Percentiles rank a stretch among this genome's conserved stretches.
phyloP scores from a whole-genome alignment of 345 rosid species.

The Linum usitatissimum region DNA sequence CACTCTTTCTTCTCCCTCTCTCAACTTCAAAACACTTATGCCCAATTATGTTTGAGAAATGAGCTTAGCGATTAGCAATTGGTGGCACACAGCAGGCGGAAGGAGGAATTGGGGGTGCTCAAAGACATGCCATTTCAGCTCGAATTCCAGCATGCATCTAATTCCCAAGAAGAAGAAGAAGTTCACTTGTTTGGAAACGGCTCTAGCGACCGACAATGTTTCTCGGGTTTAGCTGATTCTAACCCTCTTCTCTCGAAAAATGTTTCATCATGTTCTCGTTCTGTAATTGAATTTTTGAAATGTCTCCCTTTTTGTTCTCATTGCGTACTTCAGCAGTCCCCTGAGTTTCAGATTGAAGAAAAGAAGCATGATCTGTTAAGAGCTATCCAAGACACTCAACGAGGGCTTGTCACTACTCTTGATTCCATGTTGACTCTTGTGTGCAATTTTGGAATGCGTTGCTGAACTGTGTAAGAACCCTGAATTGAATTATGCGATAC shows the following conservation, averaged over 20 bases:
- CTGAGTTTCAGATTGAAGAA: conserved; percentile 51
- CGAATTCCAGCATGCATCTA: conserved; percentile 15
- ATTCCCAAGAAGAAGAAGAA: conserved; percentile 10
- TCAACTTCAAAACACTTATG: too few species aligned
- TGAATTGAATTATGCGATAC: too few species aligned
- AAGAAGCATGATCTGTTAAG: conserved; percentile 57
- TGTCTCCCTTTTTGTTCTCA: too few species aligned
- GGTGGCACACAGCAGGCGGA: conserved; percentile 23
- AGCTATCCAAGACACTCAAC: conserved; percentile 60
- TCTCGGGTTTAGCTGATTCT: conserved; percentile 27
- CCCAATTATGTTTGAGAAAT: conserved; percentile 6
- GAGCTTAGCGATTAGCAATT: conserved; percentile 36
- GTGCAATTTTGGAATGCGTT: neutral
- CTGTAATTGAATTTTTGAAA: neutral
- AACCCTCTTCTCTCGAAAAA: neutral
- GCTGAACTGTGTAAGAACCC: too few species aligned
- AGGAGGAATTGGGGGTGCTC: conserved; percentile 12
- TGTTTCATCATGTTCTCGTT: neutral
- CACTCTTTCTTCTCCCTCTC: too few species aligned
- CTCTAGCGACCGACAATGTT: conserved; percentile 26
- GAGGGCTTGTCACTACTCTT: conserved; percentile 43
- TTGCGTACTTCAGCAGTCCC: too few species aligned
- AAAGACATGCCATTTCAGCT: conserved; percentile 18
- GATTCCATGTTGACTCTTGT: neutral
- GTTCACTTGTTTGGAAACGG: conserved; percentile 27